Percentiles rank a stretch among this genome's conserved stretches.
Evolutionary conservation across 129 eudicot species (phyloP).

Genomic region (sunflower (Helianthus annuus)): DNA sequence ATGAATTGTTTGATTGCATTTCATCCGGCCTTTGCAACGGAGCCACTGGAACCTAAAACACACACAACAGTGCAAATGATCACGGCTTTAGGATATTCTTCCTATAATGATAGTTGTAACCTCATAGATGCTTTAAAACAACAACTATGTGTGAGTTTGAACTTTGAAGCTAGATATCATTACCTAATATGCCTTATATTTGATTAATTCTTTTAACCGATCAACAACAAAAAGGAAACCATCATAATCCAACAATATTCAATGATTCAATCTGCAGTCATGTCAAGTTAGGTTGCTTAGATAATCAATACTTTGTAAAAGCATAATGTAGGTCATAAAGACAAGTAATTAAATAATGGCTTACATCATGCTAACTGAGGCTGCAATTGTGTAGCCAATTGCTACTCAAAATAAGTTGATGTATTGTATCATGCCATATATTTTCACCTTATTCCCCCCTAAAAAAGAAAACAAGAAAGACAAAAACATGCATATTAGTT

Average conservation of each 20-base stretch:
- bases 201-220: no score
- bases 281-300: not conserved
- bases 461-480: slow-evolving; percentile 1
- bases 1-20: slow-evolving; percentile 70
- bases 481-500: not conserved
- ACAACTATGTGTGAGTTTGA: no score
- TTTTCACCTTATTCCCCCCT: slow-evolving; percentile 58
- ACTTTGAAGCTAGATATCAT: no score
- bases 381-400: slow-evolving; percentile 82
- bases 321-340: not conserved
- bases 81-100: slow-evolving; percentile 8
- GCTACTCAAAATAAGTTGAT: slow-evolving; percentile 62
- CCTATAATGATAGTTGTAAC: no score
- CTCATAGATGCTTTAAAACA: no score
- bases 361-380: slow-evolving; percentile 78
- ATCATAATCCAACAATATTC: not conserved
- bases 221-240: no score
- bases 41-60: slow-evolving; percentile 70
- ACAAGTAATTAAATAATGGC: slow-evolving; percentile 22
- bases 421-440: slow-evolving; percentile 65
- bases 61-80: not conserved
- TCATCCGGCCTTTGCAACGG: slow-evolving; percentile 97
- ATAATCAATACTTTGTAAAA: not conserved
- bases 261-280: not conserved
- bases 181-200: no score